Base-by-base conservation (phyloP, 352 stramenopile genomes). In the Phytopythium chamaehyphon region DNA sequence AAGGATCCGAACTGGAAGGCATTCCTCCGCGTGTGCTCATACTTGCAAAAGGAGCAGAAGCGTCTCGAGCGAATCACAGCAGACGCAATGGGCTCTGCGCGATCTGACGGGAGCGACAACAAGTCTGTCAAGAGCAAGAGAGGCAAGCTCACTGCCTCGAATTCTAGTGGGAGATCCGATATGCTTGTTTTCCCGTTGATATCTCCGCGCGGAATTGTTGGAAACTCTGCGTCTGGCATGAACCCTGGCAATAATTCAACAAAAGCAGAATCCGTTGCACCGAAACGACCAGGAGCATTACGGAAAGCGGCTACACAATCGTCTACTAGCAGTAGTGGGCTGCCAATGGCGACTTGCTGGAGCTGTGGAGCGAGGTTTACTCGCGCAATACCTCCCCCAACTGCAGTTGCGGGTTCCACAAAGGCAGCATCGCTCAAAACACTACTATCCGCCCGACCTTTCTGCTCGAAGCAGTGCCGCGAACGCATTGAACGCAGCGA, bases 341-440 rank as follows among this genome's bases (percentile, higher is more conserved):
- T 69, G 21, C 72, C 60, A 24, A 57, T 83, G 44, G 64, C 53
- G 16, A 84, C 73, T 8, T 88, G 75, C 40, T 88, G 77, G 77
- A 84, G 80, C 54, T 88, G 77, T 47, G 76, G 77, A 21, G 45
- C 66, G 10, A 64, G 73, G 8, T 88, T 86, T 38, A 66, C 73
- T 22, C 71, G 75, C 14, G 11, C 45, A 15, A 51, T 51, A 15
- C 45, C 45, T 18, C 54, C 67, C 10, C 14, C 35, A 3, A 16
- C 46, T 11, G 40, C 12, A 12, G 6, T 22, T 2, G 14, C 21
- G 3, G 33, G 35, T 6, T 3, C 10, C 21, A 53, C 28, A 22
- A 53, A 53, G 22, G 31, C 62, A 8, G 65, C 64, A 1, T 62
- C 57, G 0, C 55, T 73, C 53, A 64, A 56, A 22, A 47, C 61